Base-by-base conservation (phyloP, 1,284 basidiomycete genomes). In the Tylopilus sp. region DNA sequence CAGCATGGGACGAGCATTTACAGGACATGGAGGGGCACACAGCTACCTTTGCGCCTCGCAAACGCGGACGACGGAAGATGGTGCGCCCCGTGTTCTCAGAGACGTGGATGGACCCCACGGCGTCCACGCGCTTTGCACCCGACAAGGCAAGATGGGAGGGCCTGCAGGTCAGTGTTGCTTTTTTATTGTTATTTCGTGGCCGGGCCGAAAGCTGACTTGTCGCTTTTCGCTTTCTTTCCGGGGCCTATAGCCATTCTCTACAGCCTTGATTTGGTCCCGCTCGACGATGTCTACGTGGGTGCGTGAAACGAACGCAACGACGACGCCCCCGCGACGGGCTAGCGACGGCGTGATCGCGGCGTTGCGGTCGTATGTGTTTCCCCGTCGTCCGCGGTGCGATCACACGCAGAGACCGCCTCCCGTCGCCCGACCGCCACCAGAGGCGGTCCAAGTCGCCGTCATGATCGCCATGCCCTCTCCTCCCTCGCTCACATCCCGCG, bases 381-480 rank as follows among this genome's bases (percentile, higher is more conserved):
- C 44, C 1, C 49, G 42, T 15, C 55, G 36, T 31, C 39, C 48
- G 21, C 48, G 18, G 15, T 15, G 6, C 9, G 48, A 48, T 9
- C 25, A 26, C 5, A 18, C 51, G 2, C 43, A 56, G 7, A 52
- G 25, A 33, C 53, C 53, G 7, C 44, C 48, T 6, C 47, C 51
- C 6, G 41, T 40, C 15, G 41, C 41, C 26, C 47, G 50, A 9
- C 47, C 50, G 6, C 45, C 48, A 5, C 54, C 56, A 6, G 55
- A 65, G 39, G 54, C 58, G 5, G 38, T 70, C 19, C 63, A 66
- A 43, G 52, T 70, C 18, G 62, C 60, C 1, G 56, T 71, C 41
- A 55, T 70, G 56, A 59, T 70, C 13, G 55, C 56, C 13, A 71
- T 71, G 69, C 68, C 68, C 2, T 49, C 48, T 9, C 55, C 48